A percentile compares a stretch with the other conserved stretches of the same genome.
These are phyloP conservation scores for Kuraishia molischiana DNA, from an alignment of 805 yeast genomes.

Conservation along the genomic window DNA sequence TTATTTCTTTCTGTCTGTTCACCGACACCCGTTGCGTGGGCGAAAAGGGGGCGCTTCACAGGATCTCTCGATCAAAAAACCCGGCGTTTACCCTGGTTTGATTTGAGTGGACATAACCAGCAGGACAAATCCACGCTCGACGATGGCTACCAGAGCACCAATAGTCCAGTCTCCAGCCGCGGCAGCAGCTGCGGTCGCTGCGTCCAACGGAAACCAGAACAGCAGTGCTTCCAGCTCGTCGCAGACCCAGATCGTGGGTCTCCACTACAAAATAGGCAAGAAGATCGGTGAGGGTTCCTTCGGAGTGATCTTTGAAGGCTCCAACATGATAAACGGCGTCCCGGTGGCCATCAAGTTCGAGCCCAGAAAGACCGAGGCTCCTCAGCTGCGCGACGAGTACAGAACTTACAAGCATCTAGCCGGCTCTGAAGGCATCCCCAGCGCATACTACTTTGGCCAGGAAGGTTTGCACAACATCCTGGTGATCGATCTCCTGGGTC, in stretches of 20 bases:
- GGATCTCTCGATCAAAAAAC: too few relatives aligned
- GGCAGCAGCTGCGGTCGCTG: slow-evolving; percentile 25
- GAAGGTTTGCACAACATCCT: slow-evolving; percentile 94
- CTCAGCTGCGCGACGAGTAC: slow-evolving; percentile 93
- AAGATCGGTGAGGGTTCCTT: slow-evolving; percentile 98
- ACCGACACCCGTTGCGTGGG: too few relatives aligned
- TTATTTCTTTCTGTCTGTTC: too few relatives aligned
- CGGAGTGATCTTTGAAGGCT: slow-evolving; percentile 95
- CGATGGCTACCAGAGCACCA: slow-evolving; percentile 17
- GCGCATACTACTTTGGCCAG: slow-evolving; percentile 97
- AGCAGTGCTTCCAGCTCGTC: slow-evolving; percentile 7
- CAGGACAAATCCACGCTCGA: too few relatives aligned
- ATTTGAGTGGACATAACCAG: too few relatives aligned
- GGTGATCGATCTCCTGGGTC: slow-evolving; percentile 92
- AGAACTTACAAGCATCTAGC: slow-evolving; percentile 84
- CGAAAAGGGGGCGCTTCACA: too few relatives aligned
- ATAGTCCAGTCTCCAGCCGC: slow-evolving; percentile 20
- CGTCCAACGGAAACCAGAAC: slow-evolving; percentile 6
- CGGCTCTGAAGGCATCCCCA: slow-evolving; percentile 82
- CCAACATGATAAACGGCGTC: slow-evolving; percentile 80
- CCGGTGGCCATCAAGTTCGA: slow-evolving; percentile 96
- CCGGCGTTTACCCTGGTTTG: too few relatives aligned
- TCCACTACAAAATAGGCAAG: slow-evolving; percentile 93
- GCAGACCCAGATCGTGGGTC: slow-evolving; percentile 67
- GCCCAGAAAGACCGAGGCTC: slow-evolving; percentile 95